Evolutionary conservation across 495 filamentous ascomycete genomes (phyloP).

Genomic region (Neurospora sp.): DNA sequence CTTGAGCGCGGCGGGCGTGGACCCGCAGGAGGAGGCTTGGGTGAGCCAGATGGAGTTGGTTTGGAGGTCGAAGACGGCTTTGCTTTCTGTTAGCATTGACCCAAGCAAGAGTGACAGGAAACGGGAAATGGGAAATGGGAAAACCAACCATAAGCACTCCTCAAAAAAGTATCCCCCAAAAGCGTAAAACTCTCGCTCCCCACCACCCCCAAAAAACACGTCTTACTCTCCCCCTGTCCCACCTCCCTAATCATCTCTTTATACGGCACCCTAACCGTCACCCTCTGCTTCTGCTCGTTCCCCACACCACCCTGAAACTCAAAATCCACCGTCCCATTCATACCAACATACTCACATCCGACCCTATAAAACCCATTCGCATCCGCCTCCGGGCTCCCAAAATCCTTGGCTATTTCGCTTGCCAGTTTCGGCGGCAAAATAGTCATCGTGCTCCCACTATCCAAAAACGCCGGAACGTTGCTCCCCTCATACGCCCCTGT

Average conservation of each 20-base stretch:
- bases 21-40: constrained; percentile 37
- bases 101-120: background rate
- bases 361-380: constrained; percentile 52
- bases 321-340: constrained; percentile 61
- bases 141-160: constrained; percentile 64
- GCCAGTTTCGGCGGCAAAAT: constrained; percentile 66
- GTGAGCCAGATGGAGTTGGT: constrained; percentile 33
- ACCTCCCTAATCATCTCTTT: constrained; percentile 42
- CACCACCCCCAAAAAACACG: constrained; percentile 70
- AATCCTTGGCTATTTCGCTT: constrained; percentile 49
- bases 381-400: constrained; percentile 45
- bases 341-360: constrained; percentile 55
- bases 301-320: constrained; percentile 40
- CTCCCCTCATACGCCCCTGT: constrained; percentile 19
- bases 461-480: constrained; percentile 60
- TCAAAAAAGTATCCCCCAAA: constrained; percentile 87
- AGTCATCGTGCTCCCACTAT: constrained; percentile 83
- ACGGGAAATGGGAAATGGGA: too few relatives aligned
- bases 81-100: background rate
- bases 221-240: constrained; percentile 35
- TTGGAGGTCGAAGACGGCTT: constrained; percentile 39
- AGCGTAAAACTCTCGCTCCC: constrained; percentile 48
- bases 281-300: constrained; percentile 16
- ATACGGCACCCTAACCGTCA: constrained; percentile 55
- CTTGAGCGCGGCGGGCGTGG: constrained; percentile 22